A percentile compares a stretch with the other conserved stretches of the same genome.
phyloP scores from a whole-genome alignment of 768 basidiomycete genomes.

The Suillus spraguei region DNA sequence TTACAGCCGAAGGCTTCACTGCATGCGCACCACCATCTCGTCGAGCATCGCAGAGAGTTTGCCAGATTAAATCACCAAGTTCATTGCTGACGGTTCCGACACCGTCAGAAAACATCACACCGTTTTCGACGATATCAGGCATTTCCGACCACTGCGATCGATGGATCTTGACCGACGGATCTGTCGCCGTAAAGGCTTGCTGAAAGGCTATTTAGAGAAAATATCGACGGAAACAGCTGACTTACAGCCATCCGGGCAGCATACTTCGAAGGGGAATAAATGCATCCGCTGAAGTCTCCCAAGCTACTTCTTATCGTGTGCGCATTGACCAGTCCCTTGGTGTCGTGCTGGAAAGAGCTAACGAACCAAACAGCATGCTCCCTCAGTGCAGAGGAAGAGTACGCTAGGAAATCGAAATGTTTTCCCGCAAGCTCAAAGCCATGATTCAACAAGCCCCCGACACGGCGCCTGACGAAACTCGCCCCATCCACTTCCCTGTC shows the following conservation, averaged over 20 bases:
- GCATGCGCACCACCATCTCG: conserved; percentile 34
- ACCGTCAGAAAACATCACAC: conserved; percentile 70
- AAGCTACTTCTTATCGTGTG: conserved; percentile 60
- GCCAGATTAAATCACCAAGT: conserved; percentile 64
- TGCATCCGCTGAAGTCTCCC: conserved; percentile 67
- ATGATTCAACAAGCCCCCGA: conserved; percentile 56
- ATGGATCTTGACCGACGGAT: conserved; percentile 63
- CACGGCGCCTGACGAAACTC: conserved; percentile 57
- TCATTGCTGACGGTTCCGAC: conserved; percentile 74
- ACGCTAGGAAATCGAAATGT: conserved; percentile 78
- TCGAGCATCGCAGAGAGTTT: conserved; percentile 48
- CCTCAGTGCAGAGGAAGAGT: conserved; percentile 76
- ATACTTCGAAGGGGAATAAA: conserved; percentile 70
- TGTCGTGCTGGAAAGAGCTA: conserved; percentile 55
- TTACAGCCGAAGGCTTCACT: conserved; percentile 62
- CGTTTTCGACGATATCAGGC: conserved; percentile 50
- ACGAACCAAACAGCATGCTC: conserved; percentile 87
- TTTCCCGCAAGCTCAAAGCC: conserved; percentile 76
- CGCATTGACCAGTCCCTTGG: conserved; percentile 50
- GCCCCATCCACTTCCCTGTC: conserved; percentile 62
- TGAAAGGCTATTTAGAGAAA: conserved; percentile 18
- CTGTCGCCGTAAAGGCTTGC: conserved; percentile 85
- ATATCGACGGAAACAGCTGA: neutral
- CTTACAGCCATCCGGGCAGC: conserved; percentile 71
- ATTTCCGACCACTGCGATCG: conserved; percentile 65